A percentile compares a stretch with the other conserved stretches of the same genome.
These are phyloP conservation scores for Geotrichum siamense DNA, from an alignment of 1,139 yeast species.

Conservation along the genomic window DNA sequence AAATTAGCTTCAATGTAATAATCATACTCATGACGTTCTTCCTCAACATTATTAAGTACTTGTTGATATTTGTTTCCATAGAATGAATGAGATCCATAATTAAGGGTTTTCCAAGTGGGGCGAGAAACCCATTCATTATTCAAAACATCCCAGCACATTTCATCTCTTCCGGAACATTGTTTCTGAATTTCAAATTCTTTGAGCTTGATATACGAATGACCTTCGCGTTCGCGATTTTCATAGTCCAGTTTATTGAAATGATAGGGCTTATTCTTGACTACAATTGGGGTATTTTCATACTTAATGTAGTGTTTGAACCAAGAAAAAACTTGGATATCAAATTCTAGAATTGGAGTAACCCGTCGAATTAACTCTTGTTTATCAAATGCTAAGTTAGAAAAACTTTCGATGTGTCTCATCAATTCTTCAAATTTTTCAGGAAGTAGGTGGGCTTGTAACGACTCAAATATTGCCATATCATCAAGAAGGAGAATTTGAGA, in stretches of 20 bases:
- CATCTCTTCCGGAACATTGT: conserved; percentile 98
- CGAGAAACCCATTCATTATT: conserved; percentile 99
- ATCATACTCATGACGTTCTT: conserved; percentile 95
- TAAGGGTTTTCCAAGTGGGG: conserved; percentile 99
- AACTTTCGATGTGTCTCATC: conserved; percentile 74
- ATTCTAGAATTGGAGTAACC: conserved; percentile 77
- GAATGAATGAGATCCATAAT: conserved; percentile 95
- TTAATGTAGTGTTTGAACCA: conserved; percentile 95
- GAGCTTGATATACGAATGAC: conserved; percentile 79
- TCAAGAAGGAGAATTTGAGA: conserved; percentile 51
- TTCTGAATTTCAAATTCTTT: conserved; percentile 92
- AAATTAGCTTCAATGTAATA: conserved; percentile 90
- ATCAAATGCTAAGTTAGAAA: conserved; percentile 84
- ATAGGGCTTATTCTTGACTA: background rate
- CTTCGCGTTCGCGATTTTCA: background rate
- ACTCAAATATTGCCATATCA: conserved; percentile 85
- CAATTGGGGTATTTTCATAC: conserved; percentile 48
- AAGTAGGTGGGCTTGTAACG: conserved; percentile 81
- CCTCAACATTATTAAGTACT: conserved; percentile 87
- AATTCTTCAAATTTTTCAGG: conserved; percentile 90
- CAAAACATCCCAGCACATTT: conserved; percentile 97
- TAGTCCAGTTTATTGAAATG: background rate
- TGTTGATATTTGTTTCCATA: conserved; percentile 97
- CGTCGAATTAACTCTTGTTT: conserved; percentile 73
- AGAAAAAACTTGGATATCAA: conserved; percentile 65